Conservation (phyloP, 1,139 yeast genomes). For the Yarrowia galli region DNA sequence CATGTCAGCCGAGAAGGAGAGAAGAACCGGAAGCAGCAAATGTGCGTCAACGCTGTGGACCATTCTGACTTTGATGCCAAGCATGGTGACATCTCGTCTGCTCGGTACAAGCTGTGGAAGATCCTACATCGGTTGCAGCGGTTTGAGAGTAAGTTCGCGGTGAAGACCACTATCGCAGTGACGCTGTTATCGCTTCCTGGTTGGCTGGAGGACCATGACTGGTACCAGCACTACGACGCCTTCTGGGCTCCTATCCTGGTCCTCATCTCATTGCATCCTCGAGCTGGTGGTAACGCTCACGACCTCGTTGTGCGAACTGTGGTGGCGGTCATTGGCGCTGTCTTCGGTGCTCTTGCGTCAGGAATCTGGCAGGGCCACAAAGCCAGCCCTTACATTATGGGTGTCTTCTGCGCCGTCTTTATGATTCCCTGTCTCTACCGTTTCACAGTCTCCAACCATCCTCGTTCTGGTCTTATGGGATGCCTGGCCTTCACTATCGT, state of each 20-base stretch:
- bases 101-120: constrained; percentile 52
- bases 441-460: constrained; percentile 48
- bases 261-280: constrained; percentile 54
- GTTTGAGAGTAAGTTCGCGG: constrained; percentile 55
- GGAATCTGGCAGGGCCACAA: constrained; percentile 55
- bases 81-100: constrained; percentile 40
- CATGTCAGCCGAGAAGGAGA: constrained; percentile 41
- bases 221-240: constrained; percentile 56
- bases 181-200: constrained; percentile 55
- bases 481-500: constrained; percentile 55
- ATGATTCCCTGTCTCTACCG: constrained; percentile 52
- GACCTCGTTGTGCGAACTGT: constrained; percentile 51
- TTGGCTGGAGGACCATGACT: constrained; percentile 51
- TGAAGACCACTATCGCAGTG: constrained; percentile 53
- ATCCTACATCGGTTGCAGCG: constrained; percentile 51
- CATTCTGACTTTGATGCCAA: constrained; percentile 37
- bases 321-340: constrained; percentile 52
- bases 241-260: constrained; percentile 57
- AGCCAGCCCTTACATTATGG: constrained; percentile 54
- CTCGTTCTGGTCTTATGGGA: constrained; percentile 56
- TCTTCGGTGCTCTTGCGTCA: constrained; percentile 52
- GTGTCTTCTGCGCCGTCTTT: constrained; percentile 53
- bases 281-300: constrained; percentile 56
- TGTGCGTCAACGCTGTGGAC: constrained; percentile 35
- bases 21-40: constrained; percentile 9